Conservation (phyloP, 768 basidiomycete genomes). For the Mycena galericulata region DNA sequence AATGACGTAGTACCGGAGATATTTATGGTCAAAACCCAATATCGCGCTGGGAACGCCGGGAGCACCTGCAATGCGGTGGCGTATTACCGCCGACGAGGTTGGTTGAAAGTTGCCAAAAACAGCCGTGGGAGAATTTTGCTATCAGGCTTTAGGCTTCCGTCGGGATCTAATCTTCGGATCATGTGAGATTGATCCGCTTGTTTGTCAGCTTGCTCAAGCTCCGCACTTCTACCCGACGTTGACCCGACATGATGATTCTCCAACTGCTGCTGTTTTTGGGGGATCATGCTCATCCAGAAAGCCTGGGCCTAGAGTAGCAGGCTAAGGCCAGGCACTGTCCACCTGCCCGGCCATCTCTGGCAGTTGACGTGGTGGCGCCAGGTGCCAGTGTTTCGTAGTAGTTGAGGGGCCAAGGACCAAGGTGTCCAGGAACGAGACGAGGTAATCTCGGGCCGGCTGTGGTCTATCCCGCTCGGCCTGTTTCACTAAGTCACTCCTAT, state of each 20-base stretch:
- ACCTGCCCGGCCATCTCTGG: neutral
- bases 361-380: slow-evolving; percentile 1
- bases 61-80: neutral
- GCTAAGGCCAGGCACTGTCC: neutral
- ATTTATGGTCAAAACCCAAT: slow-evolving; percentile 3
- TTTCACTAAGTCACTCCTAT: no score
- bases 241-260: no score
- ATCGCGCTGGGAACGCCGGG: neutral
- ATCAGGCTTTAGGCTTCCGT: slow-evolving; percentile 17
- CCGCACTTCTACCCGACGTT: no score
- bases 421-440: no score
- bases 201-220: no score
- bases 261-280: no score
- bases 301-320: neutral
- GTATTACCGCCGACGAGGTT: neutral
- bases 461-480: no score
- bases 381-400: no score
- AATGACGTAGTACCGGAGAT: neutral
- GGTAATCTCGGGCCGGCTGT: no score
- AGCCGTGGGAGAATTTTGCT: slow-evolving; percentile 3
- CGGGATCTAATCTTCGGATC: slow-evolving; percentile 28
- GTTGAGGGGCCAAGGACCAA: no score
- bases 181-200: slow-evolving; percentile 11
- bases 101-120: slow-evolving; percentile 23
- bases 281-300: no score